Base-by-base conservation (phyloP, 805 yeast species). In the Metschnikowia arizonensis region DNA sequence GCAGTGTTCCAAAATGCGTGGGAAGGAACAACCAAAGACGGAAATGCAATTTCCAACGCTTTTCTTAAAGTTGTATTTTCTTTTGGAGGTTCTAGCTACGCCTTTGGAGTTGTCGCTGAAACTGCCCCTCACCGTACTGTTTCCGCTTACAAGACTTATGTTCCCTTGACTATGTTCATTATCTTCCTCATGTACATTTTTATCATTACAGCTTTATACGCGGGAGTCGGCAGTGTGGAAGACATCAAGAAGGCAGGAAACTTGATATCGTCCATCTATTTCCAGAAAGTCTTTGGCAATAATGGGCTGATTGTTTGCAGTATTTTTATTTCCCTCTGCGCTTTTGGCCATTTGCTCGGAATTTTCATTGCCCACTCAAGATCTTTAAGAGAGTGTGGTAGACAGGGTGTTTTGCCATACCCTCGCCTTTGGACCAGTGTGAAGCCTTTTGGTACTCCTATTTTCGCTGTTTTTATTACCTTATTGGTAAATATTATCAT, bases 21-120 rank as follows among this genome's bases (percentile, higher is more conserved):
- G 64, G 53, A 54, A 25, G 72, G 76, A 1, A 63, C 77, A 2
- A 72, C 76, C 0, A 59, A 59, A 1, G 65, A 65, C 47, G 74
- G 75, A 10, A 69, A 73, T 53, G 59, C 66, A 10, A 72, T 73
- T 48, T 65, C 73, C 8, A 67, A 55, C 47, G 71, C 77, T 1
- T 71, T 73, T 56, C 67, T 74, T 49, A 68, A 54, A 63, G 74
- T 69, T 33, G 60, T 73, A 3, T 73, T 73, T 40, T 62, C 77
- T 1, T 73, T 67, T 46, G 65, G 73, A 42, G 77, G 77, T 31
- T 53, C 66, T 15, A 52, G 54, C 8, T 73, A 73, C 54, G 69
- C 70, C 0, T 65, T 73, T 51, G 64, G 62, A 10, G 64, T 72
- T 26, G 65, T 56, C 6, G 68, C 66, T 7, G 68, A 63, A 44